Conservation (phyloP, 164 flowering plant species). For the Magnolia sinica region DNA sequence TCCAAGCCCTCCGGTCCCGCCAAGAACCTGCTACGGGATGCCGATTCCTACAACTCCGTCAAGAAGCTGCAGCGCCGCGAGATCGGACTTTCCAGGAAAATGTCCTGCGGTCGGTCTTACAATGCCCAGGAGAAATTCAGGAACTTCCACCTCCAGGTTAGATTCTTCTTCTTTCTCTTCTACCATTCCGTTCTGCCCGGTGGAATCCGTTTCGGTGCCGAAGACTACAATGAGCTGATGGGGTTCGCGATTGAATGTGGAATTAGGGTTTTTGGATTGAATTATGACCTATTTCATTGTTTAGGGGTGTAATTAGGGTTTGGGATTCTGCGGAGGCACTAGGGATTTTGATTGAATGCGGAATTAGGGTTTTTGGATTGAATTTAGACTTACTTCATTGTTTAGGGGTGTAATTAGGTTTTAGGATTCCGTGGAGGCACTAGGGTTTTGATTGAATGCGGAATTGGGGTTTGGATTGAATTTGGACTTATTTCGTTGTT, state of each 20-base stretch:
- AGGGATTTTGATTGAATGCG: neutral
- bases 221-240: neutral
- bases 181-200: neutral
- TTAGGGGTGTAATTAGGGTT: neutral
- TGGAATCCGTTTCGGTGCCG: neutral
- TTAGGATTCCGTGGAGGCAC: neutral
- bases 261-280: neutral
- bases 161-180: neutral
- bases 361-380: neutral
- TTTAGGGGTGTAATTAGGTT: neutral
- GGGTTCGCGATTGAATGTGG: neutral
- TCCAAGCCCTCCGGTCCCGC: neutral
- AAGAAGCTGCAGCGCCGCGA: slow-evolving; percentile 16
- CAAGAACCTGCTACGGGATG: neutral
- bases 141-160: slow-evolving; percentile 20
- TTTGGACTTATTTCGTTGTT: neutral
- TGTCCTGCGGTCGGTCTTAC: neutral
- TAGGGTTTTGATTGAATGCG: neutral
- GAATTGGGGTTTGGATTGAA: neutral
- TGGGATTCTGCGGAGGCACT: neutral
- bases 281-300: neutral
- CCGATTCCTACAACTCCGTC: slow-evolving; percentile 10
- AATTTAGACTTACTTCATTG: neutral
- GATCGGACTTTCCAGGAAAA: slow-evolving; percentile 2
- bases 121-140: slow-evolving; percentile 15